A percentile compares a stretch with the other conserved stretches of the same genome.
phyloP scores from a whole-genome alignment of 192 early-diverging fungal species.

The Coemansia sp. region DNA sequence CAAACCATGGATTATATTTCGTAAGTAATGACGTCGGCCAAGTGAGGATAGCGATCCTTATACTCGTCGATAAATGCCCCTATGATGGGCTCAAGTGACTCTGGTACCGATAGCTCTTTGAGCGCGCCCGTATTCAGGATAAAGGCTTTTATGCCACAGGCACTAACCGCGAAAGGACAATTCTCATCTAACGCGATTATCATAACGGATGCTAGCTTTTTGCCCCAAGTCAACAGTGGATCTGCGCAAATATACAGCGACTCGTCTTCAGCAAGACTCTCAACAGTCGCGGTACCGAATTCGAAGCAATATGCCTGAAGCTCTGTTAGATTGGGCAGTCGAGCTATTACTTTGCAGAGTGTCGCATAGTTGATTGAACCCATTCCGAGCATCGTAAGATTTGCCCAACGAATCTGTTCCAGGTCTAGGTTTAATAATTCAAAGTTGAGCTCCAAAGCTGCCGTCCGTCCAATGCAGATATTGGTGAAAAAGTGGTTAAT shows the following conservation, averaged over 20 bases:
- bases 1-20: too few relatives aligned
- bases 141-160: not conserved
- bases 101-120: not conserved
- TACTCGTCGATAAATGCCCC: not conserved
- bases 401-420: not conserved
- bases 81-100: not conserved
- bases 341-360: not conserved
- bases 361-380: not conserved
- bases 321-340: not conserved
- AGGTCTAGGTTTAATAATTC: not conserved
- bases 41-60: not conserved
- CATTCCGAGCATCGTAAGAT: not conserved
- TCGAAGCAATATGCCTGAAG: not conserved
- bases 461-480: slow-evolving; percentile 1
- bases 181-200: not conserved
- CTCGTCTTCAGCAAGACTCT: not conserved
- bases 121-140: not conserved
- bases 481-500: not conserved
- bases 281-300: not conserved
- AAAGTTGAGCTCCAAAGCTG: not conserved
- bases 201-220: not conserved
- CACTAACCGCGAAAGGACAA: not conserved
- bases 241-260: not conserved
- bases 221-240: not conserved
- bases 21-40: not conserved